A percentile compares a stretch with the other conserved stretches of the same genome.
Evolutionary conservation across 2,329 filamentous ascomycete species (phyloP).

Genomic region (Penicillium vulpinum): DNA sequence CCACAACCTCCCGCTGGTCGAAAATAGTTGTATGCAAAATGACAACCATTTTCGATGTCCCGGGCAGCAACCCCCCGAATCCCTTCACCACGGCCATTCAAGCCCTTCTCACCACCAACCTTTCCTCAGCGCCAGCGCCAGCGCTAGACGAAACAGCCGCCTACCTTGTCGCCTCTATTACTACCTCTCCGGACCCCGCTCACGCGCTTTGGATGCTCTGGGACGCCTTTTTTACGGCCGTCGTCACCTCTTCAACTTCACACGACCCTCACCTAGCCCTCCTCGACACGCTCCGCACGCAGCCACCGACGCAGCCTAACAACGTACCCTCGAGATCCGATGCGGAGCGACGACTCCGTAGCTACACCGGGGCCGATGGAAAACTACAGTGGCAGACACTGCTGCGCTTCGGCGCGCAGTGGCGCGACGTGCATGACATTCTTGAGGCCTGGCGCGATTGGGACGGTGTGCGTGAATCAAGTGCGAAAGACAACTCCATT

Average conservation of each 20-base stretch:
- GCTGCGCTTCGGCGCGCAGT: not conserved
- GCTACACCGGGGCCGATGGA: not conserved
- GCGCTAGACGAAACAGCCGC: not conserved
- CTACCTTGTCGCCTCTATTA: not conserved
- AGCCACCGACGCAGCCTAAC: not conserved
- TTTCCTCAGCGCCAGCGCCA: not conserved
- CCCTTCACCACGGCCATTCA: not conserved
- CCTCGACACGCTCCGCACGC: not conserved
- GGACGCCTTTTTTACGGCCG: not conserved
- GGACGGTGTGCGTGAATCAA: not conserved
- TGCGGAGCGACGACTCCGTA: too few species aligned
- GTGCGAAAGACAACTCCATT: not conserved
- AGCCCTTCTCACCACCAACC: not conserved
- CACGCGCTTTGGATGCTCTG: not conserved
- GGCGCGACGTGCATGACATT: not conserved
- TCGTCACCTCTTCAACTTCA: not conserved
- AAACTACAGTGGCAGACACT: not conserved
- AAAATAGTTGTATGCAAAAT: too few species aligned
- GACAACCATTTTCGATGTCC: not conserved
- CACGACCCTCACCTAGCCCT: not conserved
- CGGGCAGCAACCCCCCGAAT: not conserved
- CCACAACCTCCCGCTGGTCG: not conserved
- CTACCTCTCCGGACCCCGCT: not conserved
- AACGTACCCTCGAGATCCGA: not conserved
- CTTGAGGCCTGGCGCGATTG: not conserved